Base-by-base conservation (phyloP, 495 filamentous ascomycete species). In the Tuber borchii region DNA sequence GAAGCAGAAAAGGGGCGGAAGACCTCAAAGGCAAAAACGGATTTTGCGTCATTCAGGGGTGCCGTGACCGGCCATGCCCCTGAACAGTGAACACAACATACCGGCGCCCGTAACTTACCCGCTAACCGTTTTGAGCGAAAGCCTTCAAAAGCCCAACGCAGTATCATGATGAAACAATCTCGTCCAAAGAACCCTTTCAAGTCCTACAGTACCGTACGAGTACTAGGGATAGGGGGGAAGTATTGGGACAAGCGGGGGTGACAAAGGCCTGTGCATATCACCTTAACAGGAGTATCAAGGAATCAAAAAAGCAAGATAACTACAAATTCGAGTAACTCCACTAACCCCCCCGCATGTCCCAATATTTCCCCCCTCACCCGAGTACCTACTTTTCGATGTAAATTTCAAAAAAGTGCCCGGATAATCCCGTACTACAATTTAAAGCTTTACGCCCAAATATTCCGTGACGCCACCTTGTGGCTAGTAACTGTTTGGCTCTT, bases 61-160 rank as follows among this genome's bases (percentile, higher is more conserved):
- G 72, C 73, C 73, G 71, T 79, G 78, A 79, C 74, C 56, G 39
- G 20, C 73, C 65, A 70, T 79, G 77, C 78, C 39, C 70, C 37
- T 10, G 70, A 76, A 68, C 70, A 17, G 73, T 72, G 78, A 79
- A 79, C 77, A 79, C 65, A 65, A 71, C 77, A 79, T 79, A 79
- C 78, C 70, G 68, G 68, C 2, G 2, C 34, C 34, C 1, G 34
- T 37, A 2, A 1, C 34, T 1, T 79, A 69, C 76, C 70, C 51
- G 48, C 39, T 75, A 48, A 71, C 73, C 70, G 51, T 72, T 70
- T 75, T n/a, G 19, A 69, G 31, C 31, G 20, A 34, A 65, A 7
- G 10, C 56, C 31, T 17, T 34, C 12, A 34, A 34, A 31, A 34
- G 26, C 56, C 56, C 26, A 19, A 34, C 34, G n/a, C 26, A 7